Percentiles rank a stretch among this genome's conserved stretches.
phyloP scores from a whole-genome alignment of 2,329 filamentous ascomycete genomes.

The Lasiodiplodia sp. region DNA sequence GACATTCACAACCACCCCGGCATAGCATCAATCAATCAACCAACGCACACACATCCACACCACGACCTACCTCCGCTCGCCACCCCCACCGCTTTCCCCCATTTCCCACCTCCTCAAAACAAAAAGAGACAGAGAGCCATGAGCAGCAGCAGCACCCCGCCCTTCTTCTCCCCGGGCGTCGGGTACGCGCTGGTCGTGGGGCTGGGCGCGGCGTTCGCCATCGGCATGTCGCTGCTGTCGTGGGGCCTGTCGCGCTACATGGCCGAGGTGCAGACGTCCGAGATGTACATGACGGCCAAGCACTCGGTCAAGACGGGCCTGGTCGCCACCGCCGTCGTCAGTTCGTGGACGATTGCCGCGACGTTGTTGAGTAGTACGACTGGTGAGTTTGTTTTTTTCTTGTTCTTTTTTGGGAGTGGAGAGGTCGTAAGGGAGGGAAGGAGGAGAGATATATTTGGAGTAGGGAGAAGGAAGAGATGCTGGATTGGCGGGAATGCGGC shows the following conservation, averaged over 20 bases:
- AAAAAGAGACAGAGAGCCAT: not conserved
- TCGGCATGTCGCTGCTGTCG: conserved; percentile 27
- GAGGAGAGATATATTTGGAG: too few species aligned
- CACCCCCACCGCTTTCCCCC: not conserved
- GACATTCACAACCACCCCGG: too few species aligned
- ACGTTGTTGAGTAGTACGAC: conserved; percentile 30
- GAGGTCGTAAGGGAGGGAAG: too few species aligned
- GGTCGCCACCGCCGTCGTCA: conserved; percentile 36
- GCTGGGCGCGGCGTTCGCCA: conserved; percentile 27
- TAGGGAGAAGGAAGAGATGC: not conserved
- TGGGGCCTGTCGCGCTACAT: conserved; percentile 29
- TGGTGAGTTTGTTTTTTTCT: not conserved
- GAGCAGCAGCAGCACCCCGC: not conserved
- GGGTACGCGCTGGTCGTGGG: conserved; percentile 29
- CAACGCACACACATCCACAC: too few species aligned
- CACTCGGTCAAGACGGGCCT: conserved; percentile 37
- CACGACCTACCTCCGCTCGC: too few species aligned
- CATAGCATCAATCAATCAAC: too few species aligned
- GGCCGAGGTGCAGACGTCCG: conserved; percentile 31
- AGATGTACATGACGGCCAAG: conserved; percentile 39
- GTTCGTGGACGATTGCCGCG: conserved; percentile 33
- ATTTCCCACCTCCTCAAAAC: too few species aligned
- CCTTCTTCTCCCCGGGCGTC: conserved; percentile 20
- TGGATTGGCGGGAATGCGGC: not conserved
- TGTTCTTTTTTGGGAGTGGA: too few species aligned